Base-by-base conservation (phyloP, 1,284 basidiomycete species). In the Kwoniella shivajii region DNA sequence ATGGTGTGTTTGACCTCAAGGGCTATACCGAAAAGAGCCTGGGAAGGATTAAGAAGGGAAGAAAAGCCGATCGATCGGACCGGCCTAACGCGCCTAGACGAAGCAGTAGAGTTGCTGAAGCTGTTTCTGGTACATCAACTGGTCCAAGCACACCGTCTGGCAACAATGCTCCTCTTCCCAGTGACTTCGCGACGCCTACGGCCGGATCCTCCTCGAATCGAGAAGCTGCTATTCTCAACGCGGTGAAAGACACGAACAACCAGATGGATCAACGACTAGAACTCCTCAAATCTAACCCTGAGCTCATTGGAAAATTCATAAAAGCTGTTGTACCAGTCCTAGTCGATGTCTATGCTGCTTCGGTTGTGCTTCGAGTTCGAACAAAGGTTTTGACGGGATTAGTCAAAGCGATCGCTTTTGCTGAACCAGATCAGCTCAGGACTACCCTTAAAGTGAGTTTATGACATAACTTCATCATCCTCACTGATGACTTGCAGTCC, bases 261-360 rank as follows among this genome's bases (percentile, higher is more conserved):
- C 71, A 76, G 27, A 59, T 68, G 33, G 73, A 77, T 42, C 66
- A 73, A 47, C 72, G 81, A n/a, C 59, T 79, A 18, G 69, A 78
- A 46, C 75, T 93, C 36, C 78, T 96, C 45, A 85, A 87, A 47
- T 86, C 85, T 1, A 88, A 89, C 58, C 82, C 87, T 10, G 82
- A 81, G 5, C 84, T 91, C n/a, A 86, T 94, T 51, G 85, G 84
- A 27, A 84, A 86, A 27, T 96, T 92, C 76, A 88, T 91, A 84
- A 85, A 85, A 38, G 81, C 93, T 18, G 86, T 92, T 67, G 86
- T 95, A 1, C 94, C 94, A 0, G 92, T 94, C 45, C 82, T 97
- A 49, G 87, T 96, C 55, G 93, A 97, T 68, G 93, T 97, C 7
- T 97, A 95, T 76, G 88, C 92, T 20, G 93, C 94, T 10, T 95